Base-by-base conservation (phyloP, 352 stramenopile genomes). In the Pythium dissotocum region DNA sequence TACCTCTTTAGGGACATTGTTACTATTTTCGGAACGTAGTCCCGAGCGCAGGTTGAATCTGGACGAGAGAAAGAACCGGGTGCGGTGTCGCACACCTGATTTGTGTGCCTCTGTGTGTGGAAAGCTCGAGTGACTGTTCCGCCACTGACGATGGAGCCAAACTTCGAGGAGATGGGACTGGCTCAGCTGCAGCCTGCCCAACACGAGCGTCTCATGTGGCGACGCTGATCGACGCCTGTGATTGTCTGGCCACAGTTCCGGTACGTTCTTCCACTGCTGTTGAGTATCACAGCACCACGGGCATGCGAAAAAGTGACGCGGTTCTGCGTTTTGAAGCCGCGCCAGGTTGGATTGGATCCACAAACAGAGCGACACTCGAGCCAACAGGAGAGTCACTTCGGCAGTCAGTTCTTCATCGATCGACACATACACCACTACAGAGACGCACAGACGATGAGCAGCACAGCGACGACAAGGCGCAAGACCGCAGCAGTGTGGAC, bases 131-230 rank as follows among this genome's bases (percentile, higher is more conserved):
- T 6, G 18, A 14, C 32, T 46, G 36, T 62, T 24, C 24, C 7
- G 32, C 40, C 18, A 60, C 32, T 33, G 9, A 30, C 14, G 28
- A 58, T 32, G 21, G 30, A 24, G 21, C 28, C 21, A 1, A n/a
- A 26, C 58, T 63, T 44, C 32, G 35, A 35, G 53, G 54, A 69
- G 54, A 62, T 69, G 62, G 54, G 62, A n/a, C 32, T 33, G 35
- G 53, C 62, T 63, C 63, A 69, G 63, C 63, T 59, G 63, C 63
- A 62, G 46, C 46, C 18, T 49, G 42, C 8, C 18, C 8, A 32
- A 53, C 46, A 12, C 46, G 46, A 30, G 46, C 46, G 46, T 53
- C 46, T 53, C 46, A 53, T 32, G 46, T 53, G 46, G 24, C 46
- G 44, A 2, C 40, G 44, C 46, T 53, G 46, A 53, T 53, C 46